These are phyloP conservation scores for Pyricularia grisea DNA, from an alignment of 2,329 filamentous ascomycete species.

Conservation along the genomic window DNA sequence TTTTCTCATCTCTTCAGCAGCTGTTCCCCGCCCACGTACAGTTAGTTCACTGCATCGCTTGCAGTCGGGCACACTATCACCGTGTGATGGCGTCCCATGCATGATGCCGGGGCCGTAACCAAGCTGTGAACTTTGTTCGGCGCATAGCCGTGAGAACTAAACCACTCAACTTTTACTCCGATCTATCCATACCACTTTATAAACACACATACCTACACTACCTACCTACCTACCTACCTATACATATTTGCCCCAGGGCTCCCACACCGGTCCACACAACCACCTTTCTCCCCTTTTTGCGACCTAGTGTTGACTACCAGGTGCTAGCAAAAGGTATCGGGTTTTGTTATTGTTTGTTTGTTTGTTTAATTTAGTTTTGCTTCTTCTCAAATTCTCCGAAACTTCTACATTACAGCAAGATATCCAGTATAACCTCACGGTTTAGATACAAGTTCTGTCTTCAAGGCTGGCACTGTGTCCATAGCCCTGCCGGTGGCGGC, in stretches of 20 bases:
- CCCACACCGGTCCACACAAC: constrained; percentile 3
- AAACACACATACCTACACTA: not conserved
- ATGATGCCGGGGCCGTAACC: constrained; percentile 5
- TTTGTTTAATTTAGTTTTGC: constrained; percentile 1
- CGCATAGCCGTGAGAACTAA: not conserved
- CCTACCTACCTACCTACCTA: constrained; percentile 1
- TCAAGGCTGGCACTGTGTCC: not conserved
- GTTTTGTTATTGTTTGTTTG: not conserved
- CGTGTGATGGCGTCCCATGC: constrained; percentile 5
- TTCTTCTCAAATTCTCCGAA: not conserved
- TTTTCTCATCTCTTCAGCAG: not conserved
- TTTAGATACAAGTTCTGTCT: not conserved
- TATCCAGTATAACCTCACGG: not conserved
- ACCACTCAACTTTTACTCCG: not conserved
- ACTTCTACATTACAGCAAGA: not conserved
- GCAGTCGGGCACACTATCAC: constrained; percentile 4
- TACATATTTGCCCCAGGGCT: constrained; percentile 1
- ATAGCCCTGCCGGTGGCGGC: not conserved
- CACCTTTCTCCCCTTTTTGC: constrained; percentile 5
- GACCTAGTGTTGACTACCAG: constrained; percentile 2
- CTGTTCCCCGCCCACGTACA: not conserved
- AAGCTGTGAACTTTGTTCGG: not conserved
- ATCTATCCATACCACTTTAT: not conserved
- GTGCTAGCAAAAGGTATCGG: not conserved
- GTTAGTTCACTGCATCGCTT: not conserved